Base-by-base conservation (phyloP, 2,329 filamentous ascomycete genomes). In the Trichocomaceae sp. region DNA sequence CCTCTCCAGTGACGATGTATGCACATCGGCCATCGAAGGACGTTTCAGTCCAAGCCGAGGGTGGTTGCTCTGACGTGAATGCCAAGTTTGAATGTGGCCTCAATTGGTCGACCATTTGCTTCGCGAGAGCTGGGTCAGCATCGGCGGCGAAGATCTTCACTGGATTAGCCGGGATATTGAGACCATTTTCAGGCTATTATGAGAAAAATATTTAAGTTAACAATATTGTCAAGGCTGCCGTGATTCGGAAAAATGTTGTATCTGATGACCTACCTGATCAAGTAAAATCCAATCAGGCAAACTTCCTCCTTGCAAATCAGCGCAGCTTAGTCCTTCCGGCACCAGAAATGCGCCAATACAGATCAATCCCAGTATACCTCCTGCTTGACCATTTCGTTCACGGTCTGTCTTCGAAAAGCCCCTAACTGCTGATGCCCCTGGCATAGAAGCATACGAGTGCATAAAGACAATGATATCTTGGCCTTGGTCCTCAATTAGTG, bases 271-370 rank as follows among this genome's bases (percentile, higher is more conserved):
- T 53, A 64, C 64, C 56, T 64, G 52, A 44, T 66, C 57, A 19
- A 61, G n/a, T 13, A 65, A 19, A 26, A 66, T 60, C 63, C 63
- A 65, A 12, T 47, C 46, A 1, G 64, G 63, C 9, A 66, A 26
- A 15, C 55, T 46, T 3, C 64, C 63, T 3, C 62, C 64, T 47
- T 64, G 61, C 2, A 62, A 42, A 3, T 58, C 62, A 1, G 58
- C 57, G 51, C 62, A 62, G 20, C 63, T 65, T 1, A 60, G 9
- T 0, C 70, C 71, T 53, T 70, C 64, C 0, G 69, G 66, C n/a
- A 70, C 60, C 1, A 74, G 57, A 48, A 74, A 74, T 0, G 67
- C 67, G 15, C 66, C 64, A 19, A 70, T 59, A 52, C 63, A 70
- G 6, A 67, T 52, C 15, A 72, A 50, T 19, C 64, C 66, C 15